Evolutionary conservation across 805 yeast genomes (phyloP).

Genomic region (Metschnikowia arizonensis): DNA sequence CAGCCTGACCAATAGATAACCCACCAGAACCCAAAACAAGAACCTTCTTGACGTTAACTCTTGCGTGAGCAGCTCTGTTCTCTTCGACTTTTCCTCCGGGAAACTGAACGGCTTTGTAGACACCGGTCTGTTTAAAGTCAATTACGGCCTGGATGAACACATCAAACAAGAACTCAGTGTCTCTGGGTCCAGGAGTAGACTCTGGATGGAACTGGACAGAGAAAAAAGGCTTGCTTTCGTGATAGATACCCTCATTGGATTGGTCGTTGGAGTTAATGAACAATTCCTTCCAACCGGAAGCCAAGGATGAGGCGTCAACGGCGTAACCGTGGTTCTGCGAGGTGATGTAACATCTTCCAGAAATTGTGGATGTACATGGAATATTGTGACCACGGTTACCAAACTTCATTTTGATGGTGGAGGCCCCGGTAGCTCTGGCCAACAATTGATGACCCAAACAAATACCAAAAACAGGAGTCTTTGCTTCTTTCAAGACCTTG

Average conservation of each 20-base stretch:
- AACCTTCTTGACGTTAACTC: slow-evolving; percentile 82
- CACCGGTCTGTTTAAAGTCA: slow-evolving; percentile 55
- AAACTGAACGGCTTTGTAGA: slow-evolving; percentile 70
- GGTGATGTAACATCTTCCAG: slow-evolving; percentile 96
- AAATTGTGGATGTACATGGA: slow-evolving; percentile 84
- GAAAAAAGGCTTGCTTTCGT: slow-evolving; percentile 81
- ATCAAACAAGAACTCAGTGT: slow-evolving; percentile 95
- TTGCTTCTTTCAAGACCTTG: slow-evolving; percentile 55
- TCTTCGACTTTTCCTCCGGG: slow-evolving; percentile 85
- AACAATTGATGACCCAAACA: slow-evolving; percentile 97
- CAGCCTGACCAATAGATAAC: slow-evolving; percentile 97
- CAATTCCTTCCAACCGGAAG: slow-evolving; percentile 84
- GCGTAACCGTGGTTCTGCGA: slow-evolving; percentile 99
- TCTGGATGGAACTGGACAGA: slow-evolving; percentile 99
- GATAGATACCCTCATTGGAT: slow-evolving; percentile 97
- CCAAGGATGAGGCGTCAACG: slow-evolving; percentile 75
- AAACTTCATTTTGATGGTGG: slow-evolving; percentile 85
- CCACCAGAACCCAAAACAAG: slow-evolving; percentile 97
- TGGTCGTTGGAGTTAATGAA: slow-evolving; percentile 96
- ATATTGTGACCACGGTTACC: slow-evolving; percentile 99
- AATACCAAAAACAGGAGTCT: slow-evolving; percentile 93
- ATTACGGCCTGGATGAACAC: slow-evolving; percentile 80
- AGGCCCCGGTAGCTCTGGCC: slow-evolving; percentile 94
- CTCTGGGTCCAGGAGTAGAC: slow-evolving; percentile 98
- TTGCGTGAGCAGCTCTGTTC: slow-evolving; percentile 71